phyloP scores from a whole-genome alignment of 164 flowering plant species.

The Stephania cephalantha region DNA sequence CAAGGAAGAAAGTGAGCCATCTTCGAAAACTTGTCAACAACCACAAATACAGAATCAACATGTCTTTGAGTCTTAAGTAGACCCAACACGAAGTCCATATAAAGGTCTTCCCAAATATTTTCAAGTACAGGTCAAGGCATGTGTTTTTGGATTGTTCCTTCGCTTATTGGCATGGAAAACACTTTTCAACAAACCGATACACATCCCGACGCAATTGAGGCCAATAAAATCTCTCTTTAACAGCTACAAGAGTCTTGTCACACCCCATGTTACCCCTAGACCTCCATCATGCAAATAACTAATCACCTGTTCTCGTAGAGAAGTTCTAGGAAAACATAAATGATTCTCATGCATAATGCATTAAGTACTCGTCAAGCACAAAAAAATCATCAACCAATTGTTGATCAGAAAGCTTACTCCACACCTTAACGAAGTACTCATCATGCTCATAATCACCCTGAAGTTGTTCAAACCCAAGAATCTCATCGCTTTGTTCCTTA shows the following conservation, averaged over 20 bases:
- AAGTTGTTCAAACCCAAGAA: conserved; percentile 8
- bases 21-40: too few species aligned
- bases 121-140: too few species aligned
- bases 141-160: too few species aligned
- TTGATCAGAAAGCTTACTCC: background rate
- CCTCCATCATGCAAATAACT: background rate
- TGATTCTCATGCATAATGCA: background rate
- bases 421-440: background rate
- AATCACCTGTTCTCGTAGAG: background rate
- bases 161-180: too few species aligned
- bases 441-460: conserved; percentile 10
- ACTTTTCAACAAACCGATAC: too few species aligned
- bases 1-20: too few species aligned
- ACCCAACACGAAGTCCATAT: too few species aligned
- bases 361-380: background rate
- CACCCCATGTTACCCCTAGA: background rate
- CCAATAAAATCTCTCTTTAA: conserved; percentile 1
- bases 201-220: background rate
- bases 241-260: background rate
- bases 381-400: too few species aligned
- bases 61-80: too few species aligned
- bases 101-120: too few species aligned
- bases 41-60: too few species aligned
- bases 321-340: conserved; percentile 5
- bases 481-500: background rate